These are phyloP conservation scores for Pyrenophora tritici-repentis DNA, from an alignment of 2,329 filamentous ascomycete genomes.

Conservation along the genomic window DNA sequence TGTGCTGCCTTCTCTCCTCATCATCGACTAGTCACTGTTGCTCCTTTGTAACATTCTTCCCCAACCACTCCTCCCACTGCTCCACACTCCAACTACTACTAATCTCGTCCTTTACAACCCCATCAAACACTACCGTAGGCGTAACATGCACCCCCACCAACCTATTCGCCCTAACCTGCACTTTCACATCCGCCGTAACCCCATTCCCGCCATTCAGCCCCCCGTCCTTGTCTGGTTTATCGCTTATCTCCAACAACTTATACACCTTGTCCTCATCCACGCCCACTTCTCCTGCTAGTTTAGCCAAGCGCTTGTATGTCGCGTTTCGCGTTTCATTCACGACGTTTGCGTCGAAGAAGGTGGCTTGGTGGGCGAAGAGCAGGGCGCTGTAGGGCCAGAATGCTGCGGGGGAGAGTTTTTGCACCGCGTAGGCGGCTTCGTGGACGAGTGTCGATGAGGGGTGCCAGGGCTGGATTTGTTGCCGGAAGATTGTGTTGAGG, in stretches of 20 bases:
- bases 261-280: slow-evolving; percentile 74
- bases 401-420: slow-evolving; percentile 68
- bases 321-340: slow-evolving; percentile 83
- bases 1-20: background rate
- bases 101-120: slow-evolving; percentile 78
- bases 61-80: slow-evolving; percentile 86
- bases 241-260: slow-evolving; percentile 68
- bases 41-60: slow-evolving; percentile 65
- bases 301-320: slow-evolving; percentile 79
- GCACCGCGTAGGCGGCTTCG: slow-evolving; percentile 83
- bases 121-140: slow-evolving; percentile 87
- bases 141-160: slow-evolving; percentile 86
- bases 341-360: slow-evolving; percentile 83
- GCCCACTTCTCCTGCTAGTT: slow-evolving; percentile 71
- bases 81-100: slow-evolving; percentile 76
- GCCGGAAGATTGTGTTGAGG: slow-evolving; percentile 81
- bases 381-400: slow-evolving; percentile 81
- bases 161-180: slow-evolving; percentile 78
- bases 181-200: slow-evolving; percentile 84
- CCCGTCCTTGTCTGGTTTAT: slow-evolving; percentile 69
- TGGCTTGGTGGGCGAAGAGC: slow-evolving; percentile 71
- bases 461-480: slow-evolving; percentile 95
- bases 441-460: slow-evolving; percentile 72
- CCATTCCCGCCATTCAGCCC: slow-evolving; percentile 77
- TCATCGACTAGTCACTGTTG: slow-evolving; percentile 48